Percentiles rank a stretch among this genome's conserved stretches.
Conservation (phyloP, 352 stramenopile genomes). For the Globisporangium paroecandrum region DNA sequence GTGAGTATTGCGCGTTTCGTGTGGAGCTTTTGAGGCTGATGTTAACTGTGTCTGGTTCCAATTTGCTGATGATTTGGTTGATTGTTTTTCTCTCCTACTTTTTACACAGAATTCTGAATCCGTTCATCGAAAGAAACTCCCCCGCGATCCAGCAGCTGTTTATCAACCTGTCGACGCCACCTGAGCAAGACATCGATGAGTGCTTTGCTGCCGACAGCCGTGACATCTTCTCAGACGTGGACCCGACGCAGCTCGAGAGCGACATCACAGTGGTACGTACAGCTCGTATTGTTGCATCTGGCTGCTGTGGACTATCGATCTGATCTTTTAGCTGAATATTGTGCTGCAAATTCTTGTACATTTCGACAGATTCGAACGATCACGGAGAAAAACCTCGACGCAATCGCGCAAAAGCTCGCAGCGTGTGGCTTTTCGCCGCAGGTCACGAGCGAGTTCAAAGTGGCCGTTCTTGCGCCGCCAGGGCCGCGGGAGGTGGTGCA, state of each 20-base stretch:
- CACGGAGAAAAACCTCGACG: slow-evolving; percentile 66
- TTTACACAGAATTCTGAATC: slow-evolving; percentile 66
- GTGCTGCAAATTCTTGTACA: neutral
- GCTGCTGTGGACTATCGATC: neutral
- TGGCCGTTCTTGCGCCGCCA: slow-evolving; percentile 31
- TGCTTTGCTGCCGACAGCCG: slow-evolving; percentile 72
- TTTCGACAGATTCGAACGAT: slow-evolving; percentile 52
- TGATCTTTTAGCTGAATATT: no score
- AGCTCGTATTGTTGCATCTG: neutral
- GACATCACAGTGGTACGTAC: slow-evolving; percentile 50
- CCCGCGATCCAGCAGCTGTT: slow-evolving; percentile 77
- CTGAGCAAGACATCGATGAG: slow-evolving; percentile 63
- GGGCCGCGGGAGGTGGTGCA: slow-evolving; percentile 16
- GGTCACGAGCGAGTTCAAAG: slow-evolving; percentile 53
- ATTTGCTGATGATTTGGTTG: neutral
- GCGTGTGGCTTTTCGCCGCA: slow-evolving; percentile 35
- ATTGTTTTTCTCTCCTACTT: neutral
- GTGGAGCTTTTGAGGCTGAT: neutral
- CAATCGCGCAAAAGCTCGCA: slow-evolving; percentile 67
- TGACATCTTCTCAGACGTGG: slow-evolving; percentile 67
- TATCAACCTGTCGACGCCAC: slow-evolving; percentile 58
- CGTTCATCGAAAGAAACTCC: slow-evolving; percentile 85
- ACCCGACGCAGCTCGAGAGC: slow-evolving; percentile 45
- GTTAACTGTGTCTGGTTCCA: neutral
- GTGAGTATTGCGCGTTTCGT: slow-evolving; percentile 25